Base-by-base conservation (phyloP, 2,329 filamentous ascomycete species). In the Cryphonectria naterciae region DNA sequence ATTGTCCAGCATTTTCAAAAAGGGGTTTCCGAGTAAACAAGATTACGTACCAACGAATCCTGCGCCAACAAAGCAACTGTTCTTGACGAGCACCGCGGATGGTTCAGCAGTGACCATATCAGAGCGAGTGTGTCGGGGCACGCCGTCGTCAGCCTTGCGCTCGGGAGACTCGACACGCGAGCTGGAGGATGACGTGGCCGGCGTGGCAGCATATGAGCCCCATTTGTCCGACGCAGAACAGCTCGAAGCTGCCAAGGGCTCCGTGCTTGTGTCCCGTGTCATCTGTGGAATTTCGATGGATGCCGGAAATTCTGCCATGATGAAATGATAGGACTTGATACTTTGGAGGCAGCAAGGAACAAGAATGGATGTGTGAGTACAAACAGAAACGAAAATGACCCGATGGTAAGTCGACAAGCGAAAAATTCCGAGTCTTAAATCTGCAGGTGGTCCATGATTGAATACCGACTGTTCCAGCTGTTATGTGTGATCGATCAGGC, bases 41-140 rank as follows among this genome's bases (percentile, higher is more conserved):
- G 3, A 19, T 22, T 65, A 75, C 83, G 69, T 82, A 88, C 85
- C 87, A 62, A 89, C 87, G 76, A 89, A 88, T 68, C 87, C 87
- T 70, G 87, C 87, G n/a, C 87, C 87, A 54, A 89, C 82, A 68
- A 85, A 88, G 76, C 87, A 88, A 66, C 89, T 83, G 67, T 81
- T 85, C 70, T 77, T 76, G 25, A 77, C 77, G 0, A 32, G 32
- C 49, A 66, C 28, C 2, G 41, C 46, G 3, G 68, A 35, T n/a
- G 69, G 39, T 7, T 67, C 39, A 17, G 69, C 61, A 6, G 58
- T 62, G 58, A 71, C 58, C 2, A 63, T 61, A 41, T 68, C 69
- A 37, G 66, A 68, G 19, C 63, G 66, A 37, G 63, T 35, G 46
- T 67, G 66, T 35, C 62, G 63, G 17, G 43, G 52, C 4, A 19